Percentiles rank a stretch among this genome's conserved stretches.
phyloP scores from a whole-genome alignment of 495 filamentous ascomycete species.

The Penicillium maclennaniae region DNA sequence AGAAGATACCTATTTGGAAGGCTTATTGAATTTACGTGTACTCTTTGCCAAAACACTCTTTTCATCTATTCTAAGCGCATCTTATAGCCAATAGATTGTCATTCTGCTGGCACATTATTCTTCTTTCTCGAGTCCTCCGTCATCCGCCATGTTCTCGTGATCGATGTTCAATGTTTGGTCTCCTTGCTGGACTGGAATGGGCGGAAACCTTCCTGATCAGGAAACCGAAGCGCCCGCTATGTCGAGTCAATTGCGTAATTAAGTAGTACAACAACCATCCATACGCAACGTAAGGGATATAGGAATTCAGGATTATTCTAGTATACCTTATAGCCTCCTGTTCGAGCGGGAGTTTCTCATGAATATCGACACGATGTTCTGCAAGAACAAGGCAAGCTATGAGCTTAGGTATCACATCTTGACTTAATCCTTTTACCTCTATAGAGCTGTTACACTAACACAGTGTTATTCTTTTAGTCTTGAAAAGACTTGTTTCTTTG shows the following conservation, averaged over 20 bases:
- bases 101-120: not conserved
- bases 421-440: not conserved
- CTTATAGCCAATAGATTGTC: not conserved
- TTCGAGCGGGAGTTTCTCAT: not conserved
- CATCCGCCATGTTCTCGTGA: not conserved
- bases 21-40: not conserved
- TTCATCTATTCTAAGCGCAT: not conserved
- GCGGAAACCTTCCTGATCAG: not conserved
- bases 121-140: too few relatives aligned
- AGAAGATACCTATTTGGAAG: slow-evolving; percentile 21
- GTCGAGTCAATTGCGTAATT: not conserved
- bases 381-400: not conserved
- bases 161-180: not conserved
- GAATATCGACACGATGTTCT: not conserved
- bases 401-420: not conserved
- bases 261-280: not conserved
- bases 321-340: not conserved
- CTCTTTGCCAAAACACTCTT: not conserved
- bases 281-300: not conserved
- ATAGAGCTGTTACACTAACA: not conserved
- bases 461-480: not conserved
- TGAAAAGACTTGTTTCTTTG: not conserved
- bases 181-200: not conserved
- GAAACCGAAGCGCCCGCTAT: not conserved
- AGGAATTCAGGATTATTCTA: not conserved